Base-by-base conservation (phyloP, 768 basidiomycete species). In the Tylopilus sp. region DNA sequence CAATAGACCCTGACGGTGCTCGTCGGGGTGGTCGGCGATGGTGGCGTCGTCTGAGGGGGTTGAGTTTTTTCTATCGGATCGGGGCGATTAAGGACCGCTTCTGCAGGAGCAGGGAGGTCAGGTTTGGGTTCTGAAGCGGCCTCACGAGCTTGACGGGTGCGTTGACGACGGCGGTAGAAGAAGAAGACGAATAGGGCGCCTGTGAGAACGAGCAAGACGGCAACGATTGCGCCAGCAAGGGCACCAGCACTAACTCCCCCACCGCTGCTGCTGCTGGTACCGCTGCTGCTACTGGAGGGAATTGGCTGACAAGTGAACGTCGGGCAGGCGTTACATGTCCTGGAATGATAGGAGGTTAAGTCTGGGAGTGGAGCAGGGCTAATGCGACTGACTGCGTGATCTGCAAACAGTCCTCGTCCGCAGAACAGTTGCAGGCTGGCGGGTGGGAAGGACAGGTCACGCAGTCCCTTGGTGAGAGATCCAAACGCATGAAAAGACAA, bases 11-110 rank as follows among this genome's bases (percentile, higher is more conserved):
- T 72, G 52, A 80, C 71, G 11, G 68, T 71, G 56, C 65, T 75
- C 11, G 59, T 49, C 9, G 52, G 52, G 10, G 57, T 45, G 15
- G 47, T 26, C 1, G 22, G 50, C 2, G 23, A 76, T 4, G 59
- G 40, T 3, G 55, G 50, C 7, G 63, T 50, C 10, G 47, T 20
- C 4, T 49, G 53, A 25, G 58, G 23, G 1, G 62, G 25, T 26
- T 47, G 60, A 7, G 75, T 66, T 63, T 88, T 88, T 71, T 88
- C 87, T 47, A 71, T 83, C 26, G 89, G 89, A 68, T 91, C 86
- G n/a, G 88, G 87, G 38, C 89, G 76, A 65, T 83, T 87, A 52
- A 91, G 83, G 30, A 91, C 90, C 10, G 82, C 80, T 58, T 80
- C 85, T 18, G 90, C 88, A 20, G 85, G 71, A 2, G 87, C 89